Evolutionary conservation across 1,139 yeast species (phyloP).

Genomic region (Suzukiozyma palmioleophila): DNA sequence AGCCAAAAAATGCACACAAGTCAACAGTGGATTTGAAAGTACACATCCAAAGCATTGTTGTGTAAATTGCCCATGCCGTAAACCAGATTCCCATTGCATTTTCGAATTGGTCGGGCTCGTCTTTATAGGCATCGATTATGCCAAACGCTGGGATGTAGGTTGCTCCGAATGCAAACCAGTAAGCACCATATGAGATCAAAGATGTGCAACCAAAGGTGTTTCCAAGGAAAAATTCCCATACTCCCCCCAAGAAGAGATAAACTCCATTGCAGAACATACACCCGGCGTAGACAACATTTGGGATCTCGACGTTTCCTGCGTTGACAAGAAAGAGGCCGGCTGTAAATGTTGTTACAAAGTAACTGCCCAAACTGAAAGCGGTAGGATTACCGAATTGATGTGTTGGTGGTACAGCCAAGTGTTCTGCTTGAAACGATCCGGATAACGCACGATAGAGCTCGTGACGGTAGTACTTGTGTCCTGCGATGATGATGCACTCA

Average conservation of each 20-base stretch:
- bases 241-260: constrained; percentile 40
- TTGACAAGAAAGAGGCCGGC: constrained; percentile 32
- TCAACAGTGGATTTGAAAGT: constrained; percentile 37
- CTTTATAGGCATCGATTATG: constrained; percentile 48
- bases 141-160: constrained; percentile 35
- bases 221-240: constrained; percentile 39
- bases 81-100: constrained; percentile 35
- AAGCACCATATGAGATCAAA: constrained; percentile 32
- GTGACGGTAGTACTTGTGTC: constrained; percentile 27
- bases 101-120: constrained; percentile 20
- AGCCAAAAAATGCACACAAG: constrained; percentile 26
- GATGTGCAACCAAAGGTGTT: constrained; percentile 35
- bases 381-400: constrained; percentile 48
- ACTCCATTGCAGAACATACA: constrained; percentile 39
- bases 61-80: constrained; percentile 38
- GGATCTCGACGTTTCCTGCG: constrained; percentile 28
- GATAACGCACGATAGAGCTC: constrained; percentile 34
- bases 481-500: constrained; percentile 5
- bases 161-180: constrained; percentile 35
- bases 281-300: constrained; percentile 37
- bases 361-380: constrained; percentile 52
- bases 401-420: constrained; percentile 23
- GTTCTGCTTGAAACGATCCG: constrained; percentile 27
- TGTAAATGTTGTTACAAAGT: constrained; percentile 41
- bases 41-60: constrained; percentile 28